phyloP scores from a whole-genome alignment of 2,329 filamentous ascomycete genomes.

The Colletotrichum zoysiae region DNA sequence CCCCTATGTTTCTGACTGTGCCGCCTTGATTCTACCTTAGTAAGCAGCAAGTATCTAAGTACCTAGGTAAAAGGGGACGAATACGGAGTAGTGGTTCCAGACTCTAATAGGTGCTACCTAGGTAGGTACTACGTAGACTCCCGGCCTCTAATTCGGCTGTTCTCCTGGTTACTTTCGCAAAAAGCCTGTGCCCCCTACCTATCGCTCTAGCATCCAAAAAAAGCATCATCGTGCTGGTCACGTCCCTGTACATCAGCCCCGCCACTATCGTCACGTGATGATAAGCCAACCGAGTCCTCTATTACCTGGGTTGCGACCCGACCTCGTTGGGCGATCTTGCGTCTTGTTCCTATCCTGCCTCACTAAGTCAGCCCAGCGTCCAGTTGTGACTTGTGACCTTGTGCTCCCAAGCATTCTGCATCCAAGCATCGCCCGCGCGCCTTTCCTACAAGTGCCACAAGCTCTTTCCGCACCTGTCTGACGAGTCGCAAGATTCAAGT shows the following conservation, averaged over 20 bases:
- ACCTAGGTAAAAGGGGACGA: no score
- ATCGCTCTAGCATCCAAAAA: no score
- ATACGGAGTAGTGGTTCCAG: no score
- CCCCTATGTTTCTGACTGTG: not conserved
- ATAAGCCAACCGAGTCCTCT: constrained; percentile 7
- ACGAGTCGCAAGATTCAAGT: constrained; percentile 30
- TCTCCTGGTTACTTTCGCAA: no score
- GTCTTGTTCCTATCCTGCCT: constrained; percentile 12
- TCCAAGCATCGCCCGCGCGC: constrained; percentile 29
- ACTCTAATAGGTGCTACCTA: no score
- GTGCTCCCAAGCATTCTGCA: constrained; percentile 19
- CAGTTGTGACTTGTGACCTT: constrained; percentile 25
- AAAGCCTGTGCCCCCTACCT: no score
- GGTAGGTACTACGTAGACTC: no score
- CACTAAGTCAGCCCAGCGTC: constrained; percentile 13
- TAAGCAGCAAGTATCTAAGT: no score
- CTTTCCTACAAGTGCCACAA: constrained; percentile 27
- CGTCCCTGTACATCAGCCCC: not conserved
- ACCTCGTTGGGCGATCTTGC: constrained; percentile 30
- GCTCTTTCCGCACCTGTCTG: constrained; percentile 31
- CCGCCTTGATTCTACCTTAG: no score
- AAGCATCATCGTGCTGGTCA: no score
- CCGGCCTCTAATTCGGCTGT: no score
- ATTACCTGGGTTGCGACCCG: constrained; percentile 32
- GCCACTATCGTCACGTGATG: constrained; percentile 34